Evolutionary conservation across 2,329 filamentous ascomycete genomes (phyloP).

Genomic region (Fusarium illudens): DNA sequence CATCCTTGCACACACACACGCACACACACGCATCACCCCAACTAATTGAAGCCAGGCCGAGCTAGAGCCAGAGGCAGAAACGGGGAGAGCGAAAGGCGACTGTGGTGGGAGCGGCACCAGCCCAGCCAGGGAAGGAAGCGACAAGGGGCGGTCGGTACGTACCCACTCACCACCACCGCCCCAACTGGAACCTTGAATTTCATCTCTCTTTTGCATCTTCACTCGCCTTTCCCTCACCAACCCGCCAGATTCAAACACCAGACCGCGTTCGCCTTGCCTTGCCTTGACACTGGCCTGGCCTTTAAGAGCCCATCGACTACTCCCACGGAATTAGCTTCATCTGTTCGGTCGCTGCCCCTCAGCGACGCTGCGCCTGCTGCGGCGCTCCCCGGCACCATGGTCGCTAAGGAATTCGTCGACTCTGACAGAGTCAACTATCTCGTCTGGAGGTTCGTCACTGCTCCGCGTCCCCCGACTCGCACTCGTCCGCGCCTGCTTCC

Average conservation of each 20-base stretch:
- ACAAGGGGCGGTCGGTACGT: slow-evolving; percentile 37
- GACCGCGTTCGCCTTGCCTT: slow-evolving; percentile 20
- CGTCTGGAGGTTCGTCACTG: slow-evolving; percentile 71
- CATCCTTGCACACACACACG: slow-evolving; percentile 32
- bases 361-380: slow-evolving; percentile 46
- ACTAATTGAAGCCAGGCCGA: slow-evolving; percentile 36
- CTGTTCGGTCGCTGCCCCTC: slow-evolving; percentile 28
- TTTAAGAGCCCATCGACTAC: slow-evolving; percentile 28
- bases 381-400: slow-evolving; percentile 54
- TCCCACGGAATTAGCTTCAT: slow-evolving; percentile 16
- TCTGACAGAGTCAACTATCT: slow-evolving; percentile 75
- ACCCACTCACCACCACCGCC: slow-evolving; percentile 42
- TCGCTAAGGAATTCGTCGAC: slow-evolving; percentile 68
- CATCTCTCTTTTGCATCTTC: slow-evolving; percentile 48
- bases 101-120: slow-evolving; percentile 29
- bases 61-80: slow-evolving; percentile 33
- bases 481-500: slow-evolving; percentile 25
- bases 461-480: slow-evolving; percentile 39
- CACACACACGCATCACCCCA: slow-evolving; percentile 29
- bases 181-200: slow-evolving; percentile 45
- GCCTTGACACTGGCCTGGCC: slow-evolving; percentile 13
- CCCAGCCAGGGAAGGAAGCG: slow-evolving; percentile 2
- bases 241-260: slow-evolving; percentile 25
- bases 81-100: slow-evolving; percentile 38
- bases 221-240: slow-evolving; percentile 42